Percentiles rank a stretch among this genome's conserved stretches.
phyloP scores from a whole-genome alignment of 2,329 filamentous ascomycete genomes.

The Orbilia brochopaga region DNA sequence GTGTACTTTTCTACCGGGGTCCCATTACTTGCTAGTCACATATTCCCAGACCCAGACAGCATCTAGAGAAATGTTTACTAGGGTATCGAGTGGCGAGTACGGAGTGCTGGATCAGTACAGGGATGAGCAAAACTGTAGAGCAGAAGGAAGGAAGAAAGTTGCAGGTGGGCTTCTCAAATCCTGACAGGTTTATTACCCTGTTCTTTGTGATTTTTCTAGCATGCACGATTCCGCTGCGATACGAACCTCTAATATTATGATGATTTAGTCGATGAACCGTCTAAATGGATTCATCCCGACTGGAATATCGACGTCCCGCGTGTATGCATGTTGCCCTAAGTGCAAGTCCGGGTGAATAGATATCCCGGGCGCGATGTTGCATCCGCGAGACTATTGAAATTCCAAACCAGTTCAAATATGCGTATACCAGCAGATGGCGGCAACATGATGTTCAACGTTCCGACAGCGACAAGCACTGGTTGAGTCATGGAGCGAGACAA shows the following conservation, averaged over 20 bases:
- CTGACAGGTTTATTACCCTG: slow-evolving; percentile 20
- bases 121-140: neutral
- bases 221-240: neutral
- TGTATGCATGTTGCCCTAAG: no score
- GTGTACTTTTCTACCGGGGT: neutral
- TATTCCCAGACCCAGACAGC: no score
- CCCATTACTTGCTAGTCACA: slow-evolving; percentile 1
- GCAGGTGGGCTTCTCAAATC: no score
- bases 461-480: no score
- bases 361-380: neutral
- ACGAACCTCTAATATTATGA: neutral
- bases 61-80: neutral
- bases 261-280: neutral
- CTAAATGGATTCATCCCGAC: neutral
- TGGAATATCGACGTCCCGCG: neutral
- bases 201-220: neutral
- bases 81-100: slow-evolving; percentile 3
- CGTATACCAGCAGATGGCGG: no score
- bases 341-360: neutral
- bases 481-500: no score
- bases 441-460: no score
- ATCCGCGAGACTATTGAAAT: neutral
- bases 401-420: neutral
- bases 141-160: slow-evolving; percentile 1
- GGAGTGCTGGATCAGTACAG: slow-evolving; percentile 6